These are phyloP conservation scores for Talaromyces borbonicus DNA, from an alignment of 495 filamentous ascomycete species.

Conservation along the genomic window DNA sequence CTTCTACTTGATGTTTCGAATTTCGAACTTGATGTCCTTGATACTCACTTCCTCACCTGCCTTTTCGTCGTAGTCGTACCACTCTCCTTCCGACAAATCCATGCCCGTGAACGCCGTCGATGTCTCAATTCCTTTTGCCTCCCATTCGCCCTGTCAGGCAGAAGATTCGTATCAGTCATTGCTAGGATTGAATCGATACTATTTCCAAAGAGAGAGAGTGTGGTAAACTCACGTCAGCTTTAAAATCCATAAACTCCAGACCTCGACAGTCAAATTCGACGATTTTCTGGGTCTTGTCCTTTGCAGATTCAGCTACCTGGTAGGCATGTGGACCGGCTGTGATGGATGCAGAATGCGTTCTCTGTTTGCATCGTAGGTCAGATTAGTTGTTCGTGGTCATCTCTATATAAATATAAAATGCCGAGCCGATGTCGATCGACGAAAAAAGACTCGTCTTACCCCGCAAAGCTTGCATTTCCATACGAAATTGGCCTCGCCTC, in stretches of 20 bases:
- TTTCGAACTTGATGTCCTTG: slow-evolving; percentile 83
- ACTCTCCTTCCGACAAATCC: slow-evolving; percentile 78
- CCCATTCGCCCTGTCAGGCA: slow-evolving; percentile 65
- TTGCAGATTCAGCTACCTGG: slow-evolving; percentile 45
- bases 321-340: slow-evolving; percentile 61
- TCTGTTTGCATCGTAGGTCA: slow-evolving; percentile 25
- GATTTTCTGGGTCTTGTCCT: slow-evolving; percentile 64
- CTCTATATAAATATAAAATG: background rate
- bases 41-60: slow-evolving; percentile 74
- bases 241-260: slow-evolving; percentile 84
- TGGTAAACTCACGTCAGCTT: slow-evolving; percentile 56
- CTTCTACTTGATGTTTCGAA: slow-evolving; percentile 39
- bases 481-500: slow-evolving; percentile 59
- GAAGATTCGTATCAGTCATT: slow-evolving; percentile 1
- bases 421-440: background rate
- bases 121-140: slow-evolving; percentile 71
- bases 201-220: background rate
- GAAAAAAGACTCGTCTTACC: slow-evolving; percentile 30
- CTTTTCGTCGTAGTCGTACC: slow-evolving; percentile 85
- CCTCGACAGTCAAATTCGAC: slow-evolving; percentile 90
- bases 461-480: slow-evolving; percentile 94
- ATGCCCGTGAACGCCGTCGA: slow-evolving; percentile 67
- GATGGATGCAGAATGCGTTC: slow-evolving; percentile 62
- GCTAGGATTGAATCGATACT: too few relatives aligned
- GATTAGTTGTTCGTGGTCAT: background rate